Base-by-base conservation (phyloP, 306 rosid genomes). In the Trifolium dubium region DNA sequence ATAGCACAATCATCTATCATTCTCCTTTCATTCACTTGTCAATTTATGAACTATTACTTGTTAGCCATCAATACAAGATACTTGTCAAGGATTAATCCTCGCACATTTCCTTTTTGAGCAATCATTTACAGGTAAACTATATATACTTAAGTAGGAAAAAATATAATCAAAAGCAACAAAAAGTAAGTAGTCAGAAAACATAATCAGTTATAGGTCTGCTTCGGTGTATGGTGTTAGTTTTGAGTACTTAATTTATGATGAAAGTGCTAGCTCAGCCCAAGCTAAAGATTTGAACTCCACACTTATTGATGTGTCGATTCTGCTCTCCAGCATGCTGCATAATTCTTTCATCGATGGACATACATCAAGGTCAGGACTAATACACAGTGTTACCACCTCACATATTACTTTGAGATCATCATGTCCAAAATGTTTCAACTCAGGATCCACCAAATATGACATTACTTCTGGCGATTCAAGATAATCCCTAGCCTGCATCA, bases 211-310 rank as follows among this genome's bases (percentile, higher is more conserved):
- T 83, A 71, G 74, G 77, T 60, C 84, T 86, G 87, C 83, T 86
- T 79, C 87, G 86, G 89, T 73, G 58, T 67, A 61, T 83, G 51
- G 18, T 69, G 85, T 81, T 87, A 84, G 95, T 83, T 49, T 77
- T 72, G 83, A 86, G 67, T 75, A 81, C 74, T 77, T 59, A 58
- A 75, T 83, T 72, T 72, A 89, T 43, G 99, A 90, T 61, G 89
- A 87, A 71, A 95, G 97, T 23, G 93, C 98, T 66, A 92, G 93
- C 54, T 95, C 98, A 49, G 98, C 99, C 99, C 99, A 95, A 58
- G 99, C 99, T 76, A 95, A 74, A 54, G 96, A 89, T 74, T 86
- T 95, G 69, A 92, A 84, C 73, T 92, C 99, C 23, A 88, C 71
- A 0, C 85, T 83, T 41, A 88, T 76, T 0, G 97, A 83, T 23